Evolutionary conservation across 768 basidiomycete species (phyloP), one percentile per base, ranked within the genome.

Genomic region (Nevesoporus exiguus): DNA sequence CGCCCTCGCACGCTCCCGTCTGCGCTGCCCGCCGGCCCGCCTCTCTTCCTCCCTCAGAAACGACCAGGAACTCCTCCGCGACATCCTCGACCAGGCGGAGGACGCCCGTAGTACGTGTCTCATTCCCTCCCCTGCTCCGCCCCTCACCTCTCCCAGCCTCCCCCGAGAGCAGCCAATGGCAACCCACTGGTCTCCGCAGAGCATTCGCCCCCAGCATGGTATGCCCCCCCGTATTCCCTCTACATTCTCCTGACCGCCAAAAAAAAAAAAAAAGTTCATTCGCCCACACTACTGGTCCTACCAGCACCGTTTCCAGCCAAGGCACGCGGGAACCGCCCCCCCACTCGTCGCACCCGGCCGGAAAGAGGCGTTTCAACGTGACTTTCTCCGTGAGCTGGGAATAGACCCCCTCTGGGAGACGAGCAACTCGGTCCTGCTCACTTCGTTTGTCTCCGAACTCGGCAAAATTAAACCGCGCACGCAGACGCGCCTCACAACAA

Each of bases 391-490:
- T 69, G 82, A 87, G 60, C 76, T 88, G 29, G 73, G 76, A 53
- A 75, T 94, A 58, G 84, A 93, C 69, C 93, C 93, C 0, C 71
- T 93, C 17, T 74, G 82, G 58, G 82, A 89, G 68, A 78, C 81
- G 49, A 73, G 75, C 57, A 87, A 93, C 70, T 73, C 83, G 21
- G 56, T 65, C 34, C 69, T 93, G 31, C 71, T 94, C 50, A 72
- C 77, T 42, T 47, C 72, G 24, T 88, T 78, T 68, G 70, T 91
- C 53, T 78, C 87, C 0, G 80, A 84, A 43, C 88, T 94, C 84
- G 86, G 89, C 49, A 91, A 88, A 76, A 90, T 96, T 59, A 77
- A 78, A 57, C 73, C 75, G n/a, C 80, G 95, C 49, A 77, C 80
- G 9, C 66, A 79, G 29, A 95, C 91, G 0, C 74, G 78, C 7